A percentile compares a stretch with the other conserved stretches of the same genome.
Conservation (phyloP, 139 green algal genomes). For the Haematococcus sp. region DNA sequence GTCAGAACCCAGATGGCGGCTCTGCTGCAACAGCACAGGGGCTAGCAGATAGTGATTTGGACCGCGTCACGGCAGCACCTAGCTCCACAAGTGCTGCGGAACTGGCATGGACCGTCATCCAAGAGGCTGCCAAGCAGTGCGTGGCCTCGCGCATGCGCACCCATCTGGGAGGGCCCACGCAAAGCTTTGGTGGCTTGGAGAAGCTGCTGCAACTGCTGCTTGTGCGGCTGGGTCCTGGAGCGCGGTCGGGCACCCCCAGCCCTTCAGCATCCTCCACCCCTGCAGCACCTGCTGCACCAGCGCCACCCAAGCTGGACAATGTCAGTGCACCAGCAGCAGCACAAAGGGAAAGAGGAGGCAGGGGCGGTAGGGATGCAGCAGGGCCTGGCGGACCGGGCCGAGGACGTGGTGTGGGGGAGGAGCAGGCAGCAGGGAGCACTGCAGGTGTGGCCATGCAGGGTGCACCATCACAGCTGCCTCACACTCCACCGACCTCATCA, state of each 20-base stretch:
- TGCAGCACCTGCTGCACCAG: constrained; percentile 11
- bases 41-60: too few species aligned
- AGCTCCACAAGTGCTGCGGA: too few species aligned
- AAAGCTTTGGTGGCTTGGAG: constrained; percentile 74
- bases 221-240: neutral
- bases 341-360: neutral
- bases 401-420: neutral
- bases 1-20: neutral
- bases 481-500: neutral
- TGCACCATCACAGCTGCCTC: too few species aligned
- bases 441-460: too few species aligned
- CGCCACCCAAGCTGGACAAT: neutral
- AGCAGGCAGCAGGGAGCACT: too few species aligned
- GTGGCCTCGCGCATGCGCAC: constrained; percentile 57
- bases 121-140: constrained; percentile 52
- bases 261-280: neutral
- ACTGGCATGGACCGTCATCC: constrained; percentile 37
- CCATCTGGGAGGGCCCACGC: constrained; percentile 62
- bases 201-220: constrained; percentile 36
- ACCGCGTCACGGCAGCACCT: too few species aligned
- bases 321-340: constrained; percentile 20
- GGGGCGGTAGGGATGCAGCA: too few species aligned
- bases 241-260: neutral
- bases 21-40: neutral
- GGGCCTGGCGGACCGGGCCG: neutral